Evolutionary conservation across 202 grass and related monocot species (phyloP).

Genomic region (Setaria italica): DNA sequence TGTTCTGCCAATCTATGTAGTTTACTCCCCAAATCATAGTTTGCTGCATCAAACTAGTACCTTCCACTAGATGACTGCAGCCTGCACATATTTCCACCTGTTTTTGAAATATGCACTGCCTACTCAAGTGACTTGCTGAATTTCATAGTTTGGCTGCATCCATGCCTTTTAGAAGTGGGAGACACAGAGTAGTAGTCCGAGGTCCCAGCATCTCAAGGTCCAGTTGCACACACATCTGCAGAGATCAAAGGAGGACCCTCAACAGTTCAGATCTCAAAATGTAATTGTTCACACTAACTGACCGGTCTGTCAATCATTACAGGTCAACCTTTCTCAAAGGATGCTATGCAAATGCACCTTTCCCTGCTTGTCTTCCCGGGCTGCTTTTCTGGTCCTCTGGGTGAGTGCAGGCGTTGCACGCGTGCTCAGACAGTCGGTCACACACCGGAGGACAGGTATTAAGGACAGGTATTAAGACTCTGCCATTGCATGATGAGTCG

Average conservation of each 20-base stretch:
- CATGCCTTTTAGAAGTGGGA: conserved; percentile 15
- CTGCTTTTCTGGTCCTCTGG: conserved; percentile 25
- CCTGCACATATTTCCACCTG: background rate
- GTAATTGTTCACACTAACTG: conserved; percentile 42
- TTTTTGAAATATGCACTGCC: conserved; percentile 1
- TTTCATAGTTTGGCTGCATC: conserved; percentile 20
- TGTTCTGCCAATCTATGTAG: background rate
- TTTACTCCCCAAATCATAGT: background rate
- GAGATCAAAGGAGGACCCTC: conserved; percentile 5
- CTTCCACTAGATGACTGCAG: background rate
- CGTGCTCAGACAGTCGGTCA: conserved; percentile 31
- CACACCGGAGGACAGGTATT: background rate
- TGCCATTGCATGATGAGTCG: background rate
- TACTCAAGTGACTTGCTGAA: conserved; percentile 24
- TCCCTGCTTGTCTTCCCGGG: conserved; percentile 25
- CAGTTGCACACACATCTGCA: conserved; percentile 2
- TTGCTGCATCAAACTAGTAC: conserved; percentile 7
- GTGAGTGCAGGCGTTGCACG: conserved; percentile 42
- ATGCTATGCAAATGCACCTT: background rate
- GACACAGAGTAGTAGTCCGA: conserved; percentile 35
- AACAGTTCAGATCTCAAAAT: conserved; percentile 38
- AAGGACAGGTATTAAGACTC: background rate
- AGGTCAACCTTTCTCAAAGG: conserved; percentile 34
- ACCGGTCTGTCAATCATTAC: conserved; percentile 39
- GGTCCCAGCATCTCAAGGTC: conserved; percentile 5